Percentiles rank a stretch among this genome's conserved stretches.
Evolutionary conservation across 768 basidiomycete genomes (phyloP).

Genomic region (Auricularia cornea): DNA sequence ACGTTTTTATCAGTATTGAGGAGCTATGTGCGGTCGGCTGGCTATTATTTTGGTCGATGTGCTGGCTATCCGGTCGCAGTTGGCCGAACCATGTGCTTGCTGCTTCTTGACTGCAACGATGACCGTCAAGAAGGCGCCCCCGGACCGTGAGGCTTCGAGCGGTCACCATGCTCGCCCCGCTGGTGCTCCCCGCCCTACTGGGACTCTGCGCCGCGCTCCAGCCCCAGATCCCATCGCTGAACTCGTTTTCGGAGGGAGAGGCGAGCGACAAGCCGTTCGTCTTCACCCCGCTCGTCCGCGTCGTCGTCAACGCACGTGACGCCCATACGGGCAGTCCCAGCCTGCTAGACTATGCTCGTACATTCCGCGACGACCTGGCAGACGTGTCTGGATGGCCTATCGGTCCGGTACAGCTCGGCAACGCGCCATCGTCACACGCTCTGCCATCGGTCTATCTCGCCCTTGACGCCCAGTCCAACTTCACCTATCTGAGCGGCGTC

Average conservation of each 20-base stretch:
- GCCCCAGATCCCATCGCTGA: constrained; percentile 2
- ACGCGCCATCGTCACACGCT: neutral
- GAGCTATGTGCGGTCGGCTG: too few species aligned
- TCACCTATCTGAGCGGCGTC: constrained; percentile 29
- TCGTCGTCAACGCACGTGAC: constrained; percentile 28
- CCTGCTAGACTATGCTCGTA: constrained; percentile 27
- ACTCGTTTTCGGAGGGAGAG: neutral
- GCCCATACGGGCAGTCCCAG: constrained; percentile 21
- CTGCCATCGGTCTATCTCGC: constrained; percentile 24
- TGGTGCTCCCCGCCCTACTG: neutral
- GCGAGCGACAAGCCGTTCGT: constrained; percentile 15
- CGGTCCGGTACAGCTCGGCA: constrained; percentile 12
- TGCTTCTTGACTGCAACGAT: neutral
- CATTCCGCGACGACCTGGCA: constrained; percentile 29
- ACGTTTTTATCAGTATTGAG: too few species aligned
- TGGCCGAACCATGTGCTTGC: neutral
- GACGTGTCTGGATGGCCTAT: constrained; percentile 23
- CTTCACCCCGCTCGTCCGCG: constrained; percentile 22
- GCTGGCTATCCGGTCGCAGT: neutral
- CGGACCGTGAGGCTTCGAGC: neutral
- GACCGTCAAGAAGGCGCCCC: neutral
- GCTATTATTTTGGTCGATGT: too few species aligned
- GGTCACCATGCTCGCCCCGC: neutral
- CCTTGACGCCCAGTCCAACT: constrained; percentile 17
- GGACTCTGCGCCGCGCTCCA: neutral